Base-by-base conservation (phyloP, 2,329 filamentous ascomycete species). In the Catunica adiposa region DNA sequence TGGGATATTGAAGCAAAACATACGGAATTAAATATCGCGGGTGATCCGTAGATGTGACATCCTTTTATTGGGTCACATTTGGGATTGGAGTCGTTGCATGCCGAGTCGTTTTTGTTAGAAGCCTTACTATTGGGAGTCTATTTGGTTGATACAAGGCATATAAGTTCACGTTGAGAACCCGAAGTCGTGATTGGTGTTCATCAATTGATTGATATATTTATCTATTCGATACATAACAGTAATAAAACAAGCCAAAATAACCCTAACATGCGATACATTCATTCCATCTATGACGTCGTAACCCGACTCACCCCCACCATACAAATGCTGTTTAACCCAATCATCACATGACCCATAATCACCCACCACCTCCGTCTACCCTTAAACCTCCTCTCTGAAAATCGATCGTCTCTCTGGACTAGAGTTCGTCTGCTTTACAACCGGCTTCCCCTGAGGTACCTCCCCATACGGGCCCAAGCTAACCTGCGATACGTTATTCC, bases 361-460 rank as follows among this genome's bases (percentile, higher is more conserved):
- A 44, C 8, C n/a, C 11, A 17, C n/a, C 40, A 44, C 29, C 29
- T 34, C 11, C 29, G 11, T 34, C 29, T 34, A 5, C 6, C 26
- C 26, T 67, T 66, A 85, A 64, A 87, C 75, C 60, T 84, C 76
- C 70, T 88, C 84, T 58, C 75, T 73, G 63, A 87, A 88, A 61
- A 84, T 74, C 59, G 82, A 86, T 65, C 77, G 76, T 67, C 83
- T 73, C 70, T 84, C 82, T 7, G 77, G 77, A n/a, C 79, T 79
- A 64, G 79, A 83, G 56, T 77, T 74, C 29, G 64, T 68, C 20
- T 50, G 50, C 48, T 15, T 14, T 14, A 15, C 20, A 44, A 7
- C 2, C 40, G 4, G 11, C 40, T 17, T 2, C 40, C 59, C 61
- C 3, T 67, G 68, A 38, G 68, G 66, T 1, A 38, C 34, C 38